Evolutionary conservation across 257 asterid genomes (phyloP), one percentile per base, ranked within the genome.

Genomic region (Nicotiana tabacum): DNA sequence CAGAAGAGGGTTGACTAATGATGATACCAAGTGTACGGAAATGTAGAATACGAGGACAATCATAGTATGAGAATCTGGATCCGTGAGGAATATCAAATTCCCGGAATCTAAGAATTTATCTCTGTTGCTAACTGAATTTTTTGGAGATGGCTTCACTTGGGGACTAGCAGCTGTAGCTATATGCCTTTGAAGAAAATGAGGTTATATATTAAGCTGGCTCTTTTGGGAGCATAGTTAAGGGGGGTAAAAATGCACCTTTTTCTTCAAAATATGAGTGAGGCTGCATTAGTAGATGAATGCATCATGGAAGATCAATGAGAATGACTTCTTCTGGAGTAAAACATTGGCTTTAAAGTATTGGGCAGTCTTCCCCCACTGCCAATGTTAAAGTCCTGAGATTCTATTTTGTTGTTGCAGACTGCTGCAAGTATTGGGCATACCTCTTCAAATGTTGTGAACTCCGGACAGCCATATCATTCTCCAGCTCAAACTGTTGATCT

Each of bases 351-450:
- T 80, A 27, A 80, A 80, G 11, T 39, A 12, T 30, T 24, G 56
- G 66, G 53, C 11, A 30, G 12, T 21, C 61, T 16, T 27, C n/a
- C 27, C 74, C 21, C 5, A 15, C 56, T 62, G 58, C n/a, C 8
- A n/a, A 57, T 77, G 76, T 6, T 53, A 4, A 35, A 24, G 43
- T 35, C 48, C 32, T 56, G 56, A 15, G 29, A 78, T 66, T 66
- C 29, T 35, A 65, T 9, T 35, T 65, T 72, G 16, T 81, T 70
- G 12, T 80, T 82, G 82, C 88, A 89, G 90, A 51, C 83, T 18
- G 84, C 85, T 30, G 83, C 82, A 83, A 78, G 24, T 66, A 56
- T 84, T 67, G 89, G 86, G n/a, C 67, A 66, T 77, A 76, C 46
- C 82, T 55, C 83, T 83, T 81, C 89, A 27, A 69, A 82, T 43